Conservation (phyloP, 345 rosid species). For the Citrus glauca region DNA sequence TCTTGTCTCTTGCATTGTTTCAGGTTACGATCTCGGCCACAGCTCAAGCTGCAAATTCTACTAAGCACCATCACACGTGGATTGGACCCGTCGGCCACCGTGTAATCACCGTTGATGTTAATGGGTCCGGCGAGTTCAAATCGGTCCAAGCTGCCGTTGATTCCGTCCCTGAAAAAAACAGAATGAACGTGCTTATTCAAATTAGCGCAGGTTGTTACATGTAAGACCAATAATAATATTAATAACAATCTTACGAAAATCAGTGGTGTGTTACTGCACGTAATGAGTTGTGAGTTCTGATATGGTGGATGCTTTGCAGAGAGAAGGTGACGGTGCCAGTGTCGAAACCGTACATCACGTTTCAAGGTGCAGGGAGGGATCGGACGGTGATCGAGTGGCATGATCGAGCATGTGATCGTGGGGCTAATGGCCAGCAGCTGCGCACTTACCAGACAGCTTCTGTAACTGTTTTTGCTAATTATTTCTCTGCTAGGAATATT, state of each 20-base stretch:
- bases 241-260: too few relatives aligned
- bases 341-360: conserved; percentile 77
- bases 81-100: conserved; percentile 74
- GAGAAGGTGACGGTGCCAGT: conserved; percentile 92
- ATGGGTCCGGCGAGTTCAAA: conserved; percentile 58
- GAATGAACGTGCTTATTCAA: conserved; percentile 50
- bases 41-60: conserved; percentile 20
- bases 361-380: conserved; percentile 83
- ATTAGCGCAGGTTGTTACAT: conserved; percentile 73
- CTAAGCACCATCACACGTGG: conserved; percentile 56
- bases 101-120: conserved; percentile 56
- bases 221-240: conserved; percentile 24
- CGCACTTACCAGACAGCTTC: conserved; percentile 94
- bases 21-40: conserved; percentile 29
- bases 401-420: conserved; percentile 88
- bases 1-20: conserved; percentile 23
- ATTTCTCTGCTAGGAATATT: conserved; percentile 84
- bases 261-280: neutral
- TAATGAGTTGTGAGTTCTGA: neutral
- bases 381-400: conserved; percentile 93
- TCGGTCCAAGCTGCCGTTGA: conserved; percentile 87
- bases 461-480: conserved; percentile 75
- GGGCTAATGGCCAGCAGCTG: conserved; percentile 74
- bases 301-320: conserved; percentile 28
- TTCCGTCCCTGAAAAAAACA: conserved; percentile 62